Evolutionary conservation across 352 stramenopile genomes (phyloP).

Genomic region (Phytopythium aichiense): DNA sequence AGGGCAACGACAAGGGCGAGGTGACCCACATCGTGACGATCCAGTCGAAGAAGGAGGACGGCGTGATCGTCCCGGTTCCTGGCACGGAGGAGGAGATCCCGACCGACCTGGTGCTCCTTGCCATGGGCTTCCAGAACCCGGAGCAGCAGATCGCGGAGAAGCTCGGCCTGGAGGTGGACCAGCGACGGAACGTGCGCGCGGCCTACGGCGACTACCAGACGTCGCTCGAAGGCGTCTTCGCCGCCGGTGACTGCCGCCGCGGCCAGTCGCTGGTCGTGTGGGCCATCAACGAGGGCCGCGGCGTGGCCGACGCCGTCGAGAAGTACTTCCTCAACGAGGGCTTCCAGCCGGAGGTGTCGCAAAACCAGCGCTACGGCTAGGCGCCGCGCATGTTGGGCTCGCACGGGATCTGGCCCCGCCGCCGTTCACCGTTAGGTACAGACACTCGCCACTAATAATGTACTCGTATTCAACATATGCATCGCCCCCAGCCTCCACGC

Average conservation of each 20-base stretch:
- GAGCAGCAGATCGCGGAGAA: conserved; percentile 90
- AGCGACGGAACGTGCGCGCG: conserved; percentile 93
- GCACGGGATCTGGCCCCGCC: not conserved
- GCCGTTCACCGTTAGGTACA: conserved; percentile 1
- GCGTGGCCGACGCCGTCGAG: conserved; percentile 86
- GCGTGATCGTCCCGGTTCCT: conserved; percentile 55
- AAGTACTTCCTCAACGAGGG: conserved; percentile 81
- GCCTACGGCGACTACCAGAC: conserved; percentile 94
- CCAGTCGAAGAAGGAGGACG: conserved; percentile 56
- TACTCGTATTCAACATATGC: conserved; percentile 20
- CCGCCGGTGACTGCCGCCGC: conserved; percentile 95
- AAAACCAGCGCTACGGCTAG: conserved; percentile 78
- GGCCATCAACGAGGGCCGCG: conserved; percentile 97
- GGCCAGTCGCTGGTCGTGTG: conserved; percentile 98
- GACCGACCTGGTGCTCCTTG: conserved; percentile 93
- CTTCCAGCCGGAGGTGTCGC: conserved; percentile 71
- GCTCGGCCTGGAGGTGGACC: conserved; percentile 90
- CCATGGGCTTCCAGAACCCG: conserved; percentile 97
- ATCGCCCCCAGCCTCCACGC: not conserved
- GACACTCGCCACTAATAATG: conserved; percentile 12
- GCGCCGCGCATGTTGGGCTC: not conserved
- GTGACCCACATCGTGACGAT: conserved; percentile 76
- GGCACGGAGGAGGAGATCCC: conserved; percentile 93
- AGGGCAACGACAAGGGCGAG: conserved; percentile 68
- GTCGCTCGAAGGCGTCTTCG: conserved; percentile 95